These are phyloP conservation scores for Pichia thaimueangensis DNA, from an alignment of 805 yeast species.

Conservation along the genomic window DNA sequence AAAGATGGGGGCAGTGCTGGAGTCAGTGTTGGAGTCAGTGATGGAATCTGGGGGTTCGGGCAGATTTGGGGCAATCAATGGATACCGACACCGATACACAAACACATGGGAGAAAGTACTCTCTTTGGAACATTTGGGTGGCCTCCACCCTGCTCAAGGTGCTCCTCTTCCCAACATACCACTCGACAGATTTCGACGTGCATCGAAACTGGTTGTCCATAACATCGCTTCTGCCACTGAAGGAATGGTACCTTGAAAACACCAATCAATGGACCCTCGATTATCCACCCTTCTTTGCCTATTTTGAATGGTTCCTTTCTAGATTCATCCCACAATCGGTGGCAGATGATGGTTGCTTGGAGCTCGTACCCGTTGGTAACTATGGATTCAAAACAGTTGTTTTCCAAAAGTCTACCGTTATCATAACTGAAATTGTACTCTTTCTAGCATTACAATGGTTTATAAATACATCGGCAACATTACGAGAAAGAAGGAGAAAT, in stretches of 20 bases:
- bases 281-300: conserved; percentile 97
- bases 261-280: conserved; percentile 91
- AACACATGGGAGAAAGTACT: too few relatives aligned
- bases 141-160: conserved; percentile 55
- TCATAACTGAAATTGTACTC: conserved; percentile 65
- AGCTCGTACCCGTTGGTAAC: conserved; percentile 53
- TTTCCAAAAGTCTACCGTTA: conserved; percentile 79
- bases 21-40: too few relatives aligned
- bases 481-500: conserved; percentile 39
- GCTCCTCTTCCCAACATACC: conserved; percentile 71
- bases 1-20: too few relatives aligned
- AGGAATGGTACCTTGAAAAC: conserved; percentile 75
- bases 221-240: conserved; percentile 66
- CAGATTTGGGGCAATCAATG: too few relatives aligned
- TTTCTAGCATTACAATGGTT: conserved; percentile 68
- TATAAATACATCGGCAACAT: conserved; percentile 40
- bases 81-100: too few relatives aligned
- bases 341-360: conserved; percentile 69
- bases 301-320: conserved; percentile 79
- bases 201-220: conserved; percentile 97
- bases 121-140: conserved; percentile 62
- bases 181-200: conserved; percentile 94
- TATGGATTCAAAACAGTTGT: conserved; percentile 75
- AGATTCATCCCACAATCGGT: conserved; percentile 63
- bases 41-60: too few relatives aligned